Evolutionary conservation across 2,329 filamentous ascomycete species (phyloP).

Genomic region (Samsoniella hepiali): DNA sequence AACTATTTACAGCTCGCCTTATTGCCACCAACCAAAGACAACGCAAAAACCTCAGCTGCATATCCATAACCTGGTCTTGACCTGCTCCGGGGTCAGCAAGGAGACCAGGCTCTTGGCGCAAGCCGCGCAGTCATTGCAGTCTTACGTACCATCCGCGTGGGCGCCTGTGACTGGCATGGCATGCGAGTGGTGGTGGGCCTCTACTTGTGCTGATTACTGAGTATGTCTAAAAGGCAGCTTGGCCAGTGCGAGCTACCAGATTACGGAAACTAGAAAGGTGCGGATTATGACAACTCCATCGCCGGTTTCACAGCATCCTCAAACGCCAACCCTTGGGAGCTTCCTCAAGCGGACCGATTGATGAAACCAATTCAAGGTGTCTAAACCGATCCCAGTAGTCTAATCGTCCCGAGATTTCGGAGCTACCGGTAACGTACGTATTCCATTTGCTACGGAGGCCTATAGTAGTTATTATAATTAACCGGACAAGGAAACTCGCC

Average conservation of each 20-base stretch:
- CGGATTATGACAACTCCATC: too few species aligned
- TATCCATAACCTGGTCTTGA: neutral
- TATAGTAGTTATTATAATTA: neutral
- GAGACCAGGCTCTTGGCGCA: neutral
- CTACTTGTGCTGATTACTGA: neutral
- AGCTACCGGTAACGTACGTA: neutral
- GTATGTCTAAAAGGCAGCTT: neutral
- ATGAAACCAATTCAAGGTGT: neutral
- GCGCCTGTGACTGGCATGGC: conserved; percentile 3
- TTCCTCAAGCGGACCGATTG: neutral
- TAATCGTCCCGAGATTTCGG: neutral
- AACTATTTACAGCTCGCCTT: neutral
- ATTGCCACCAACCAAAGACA: neutral
- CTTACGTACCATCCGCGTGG: neutral
- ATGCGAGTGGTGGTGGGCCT: conserved; percentile 8
- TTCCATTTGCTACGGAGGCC: too few species aligned
- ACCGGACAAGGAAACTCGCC: neutral
- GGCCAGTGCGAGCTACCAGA: neutral
- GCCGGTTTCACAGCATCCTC: neutral
- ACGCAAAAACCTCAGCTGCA: neutral
- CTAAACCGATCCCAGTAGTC: neutral
- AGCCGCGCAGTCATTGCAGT: neutral
- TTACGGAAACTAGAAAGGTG: neutral
- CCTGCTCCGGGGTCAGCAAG: neutral
- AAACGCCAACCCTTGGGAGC: neutral